Percentiles rank a stretch among this genome's conserved stretches.
Evolutionary conservation across 257 asterid species (phyloP).

Genomic region (Lantana camara): DNA sequence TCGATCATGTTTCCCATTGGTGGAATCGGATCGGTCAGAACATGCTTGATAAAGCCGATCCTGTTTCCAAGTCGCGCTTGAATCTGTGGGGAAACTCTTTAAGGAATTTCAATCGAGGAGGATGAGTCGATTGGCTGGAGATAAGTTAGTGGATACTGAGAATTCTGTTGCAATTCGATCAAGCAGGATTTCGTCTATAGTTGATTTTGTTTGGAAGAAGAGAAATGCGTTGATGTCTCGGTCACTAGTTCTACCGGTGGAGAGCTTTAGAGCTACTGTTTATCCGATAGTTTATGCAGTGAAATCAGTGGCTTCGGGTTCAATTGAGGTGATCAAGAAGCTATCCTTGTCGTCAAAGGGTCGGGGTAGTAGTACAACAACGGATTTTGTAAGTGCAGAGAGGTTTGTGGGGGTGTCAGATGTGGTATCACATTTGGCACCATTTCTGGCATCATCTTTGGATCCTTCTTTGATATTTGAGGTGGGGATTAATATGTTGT

Average conservation of each 20-base stretch:
- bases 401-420: constrained; percentile 92
- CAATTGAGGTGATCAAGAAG: constrained; percentile 79
- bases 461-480: constrained; percentile 91
- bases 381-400: constrained; percentile 61
- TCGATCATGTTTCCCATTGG: constrained; percentile 92
- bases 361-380: constrained; percentile 28
- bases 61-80: constrained; percentile 89
- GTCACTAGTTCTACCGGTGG: constrained; percentile 80
- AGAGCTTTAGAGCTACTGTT: constrained; percentile 82
- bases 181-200: constrained; percentile 81
- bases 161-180: constrained; percentile 92
- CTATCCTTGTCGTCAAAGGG: constrained; percentile 69
- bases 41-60: constrained; percentile 84
- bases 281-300: constrained; percentile 83
- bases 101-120: constrained; percentile 89
- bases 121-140: constrained; percentile 95
- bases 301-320: constrained; percentile 86
- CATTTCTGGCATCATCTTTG: constrained; percentile 82
- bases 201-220: constrained; percentile 84
- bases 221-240: constrained; percentile 76
- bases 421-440: constrained; percentile 91
- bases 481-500: constrained; percentile 94
- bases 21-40: constrained; percentile 83
- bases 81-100: constrained; percentile 81
- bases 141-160: constrained; percentile 88